phyloP scores from a whole-genome alignment of 2,329 filamentous ascomycete genomes.

The Aspergillus awamori region DNA sequence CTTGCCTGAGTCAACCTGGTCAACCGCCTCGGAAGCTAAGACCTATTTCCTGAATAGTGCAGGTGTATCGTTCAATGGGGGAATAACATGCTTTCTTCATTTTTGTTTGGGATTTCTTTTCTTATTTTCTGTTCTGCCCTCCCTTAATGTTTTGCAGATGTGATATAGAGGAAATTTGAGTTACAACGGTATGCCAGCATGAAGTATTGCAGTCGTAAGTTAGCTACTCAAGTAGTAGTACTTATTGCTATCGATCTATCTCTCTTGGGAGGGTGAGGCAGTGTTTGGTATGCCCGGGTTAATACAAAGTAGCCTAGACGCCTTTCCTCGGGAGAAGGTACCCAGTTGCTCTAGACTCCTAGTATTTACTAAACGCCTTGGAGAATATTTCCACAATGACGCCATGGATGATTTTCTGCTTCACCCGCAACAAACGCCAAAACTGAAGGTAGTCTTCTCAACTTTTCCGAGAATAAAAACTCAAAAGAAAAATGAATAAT shows the following conservation, averaged over 20 bases:
- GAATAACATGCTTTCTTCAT: no score
- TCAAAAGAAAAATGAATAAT: no score
- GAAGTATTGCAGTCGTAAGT: background rate
- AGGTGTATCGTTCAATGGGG: background rate
- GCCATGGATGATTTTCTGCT: background rate
- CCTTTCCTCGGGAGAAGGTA: background rate
- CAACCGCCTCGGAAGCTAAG: slow-evolving; percentile 4
- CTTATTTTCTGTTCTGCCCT: no score
- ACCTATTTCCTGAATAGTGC: slow-evolving; percentile 6
- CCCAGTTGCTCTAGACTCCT: background rate
- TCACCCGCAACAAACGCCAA: background rate
- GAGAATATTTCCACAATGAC: slow-evolving; percentile 11
- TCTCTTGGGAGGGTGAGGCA: background rate
- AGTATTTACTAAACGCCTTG: background rate
- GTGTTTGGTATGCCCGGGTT: background rate
- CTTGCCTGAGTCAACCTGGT: background rate
- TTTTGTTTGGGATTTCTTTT: no score
- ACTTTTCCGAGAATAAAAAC: background rate
- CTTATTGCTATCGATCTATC: background rate
- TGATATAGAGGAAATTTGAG: background rate
- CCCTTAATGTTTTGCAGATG: background rate
- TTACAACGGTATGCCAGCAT: background rate
- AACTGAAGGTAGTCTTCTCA: background rate
- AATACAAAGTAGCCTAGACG: background rate
- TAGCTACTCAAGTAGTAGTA: no score